Base-by-base conservation (phyloP, 176 grass and related monocot species). In the Avena eriantha region DNA sequence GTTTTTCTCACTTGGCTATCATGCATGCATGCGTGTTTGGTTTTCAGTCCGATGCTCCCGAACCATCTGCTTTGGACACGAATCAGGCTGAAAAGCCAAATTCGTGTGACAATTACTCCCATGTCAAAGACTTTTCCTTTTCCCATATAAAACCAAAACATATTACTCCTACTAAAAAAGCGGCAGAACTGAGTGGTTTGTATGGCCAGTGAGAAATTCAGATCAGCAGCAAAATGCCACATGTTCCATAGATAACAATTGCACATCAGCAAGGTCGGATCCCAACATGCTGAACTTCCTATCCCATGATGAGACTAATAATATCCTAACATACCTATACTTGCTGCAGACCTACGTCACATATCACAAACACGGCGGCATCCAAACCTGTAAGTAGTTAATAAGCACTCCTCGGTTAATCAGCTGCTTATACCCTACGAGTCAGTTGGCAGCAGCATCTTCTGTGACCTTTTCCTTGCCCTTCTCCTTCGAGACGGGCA, bases 401-500 rank as follows among this genome's bases (percentile, higher is more conserved):
- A 75, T 73, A 45, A 50, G 47, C 6, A 74, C n/a, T 22, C 9
- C 6, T 29, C 22, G 6, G 71, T 29, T 74, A 74, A 80, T 21
- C 29, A 49, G 13, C 7, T 8, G 18, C 46, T 18, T 12, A 34
- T 33, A 53, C 68, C 17, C 57, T 74, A 89, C 0, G 56, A 83
- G 31, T 59, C 78, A 55, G 51, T 55, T 18, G 45, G 50, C 19
- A 41, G 9, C 67, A 65, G 0, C n/a, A 51, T 82, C 49, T 50
- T 77, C 56, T 0, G 61, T 3, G 46, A 57, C 34, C 1, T 71
- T 86, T 56, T 50, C 89, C 48, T 36, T 63, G 68, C 74, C 46
- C n/a, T 77, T 77, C 58, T 87, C 88, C 85, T 58, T 89, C 0
- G 46, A 81, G 29, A 10, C 51, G 41, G 12, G 26, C 6, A 92